phyloP scores from a whole-genome alignment of 139 green algal species.

The Chlamydomonas sphaeroides region DNA sequence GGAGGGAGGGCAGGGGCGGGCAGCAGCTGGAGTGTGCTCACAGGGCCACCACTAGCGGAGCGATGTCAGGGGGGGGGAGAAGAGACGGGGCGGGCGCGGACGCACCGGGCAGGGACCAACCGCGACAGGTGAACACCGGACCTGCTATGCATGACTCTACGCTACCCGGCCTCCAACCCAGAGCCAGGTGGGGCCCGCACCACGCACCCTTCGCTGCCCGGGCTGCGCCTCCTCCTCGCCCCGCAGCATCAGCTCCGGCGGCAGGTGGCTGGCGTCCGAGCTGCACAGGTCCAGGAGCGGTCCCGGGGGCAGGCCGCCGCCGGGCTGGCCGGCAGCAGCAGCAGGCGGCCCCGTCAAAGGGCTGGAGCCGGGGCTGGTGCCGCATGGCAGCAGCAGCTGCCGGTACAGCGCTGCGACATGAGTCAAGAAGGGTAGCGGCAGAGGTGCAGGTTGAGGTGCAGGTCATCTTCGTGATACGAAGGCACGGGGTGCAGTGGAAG shows the following conservation, averaged over 20 bases:
- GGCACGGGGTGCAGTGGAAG: background rate
- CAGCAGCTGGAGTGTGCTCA: too few species aligned
- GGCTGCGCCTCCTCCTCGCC: background rate
- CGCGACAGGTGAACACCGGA: too few species aligned
- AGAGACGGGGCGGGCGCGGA: too few species aligned
- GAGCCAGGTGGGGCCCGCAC: too few species aligned
- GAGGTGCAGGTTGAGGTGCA: background rate
- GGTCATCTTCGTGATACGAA: background rate
- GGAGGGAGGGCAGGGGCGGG: background rate
- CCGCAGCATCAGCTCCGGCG: background rate
- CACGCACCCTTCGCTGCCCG: background rate
- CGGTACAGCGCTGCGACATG: background rate
- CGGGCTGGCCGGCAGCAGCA: too few species aligned
- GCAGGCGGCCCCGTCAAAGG: background rate
- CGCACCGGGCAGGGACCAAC: background rate
- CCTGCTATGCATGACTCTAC: too few species aligned
- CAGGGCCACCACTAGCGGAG: too few species aligned
- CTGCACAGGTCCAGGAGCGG: conserved; percentile 38
- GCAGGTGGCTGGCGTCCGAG: conserved; percentile 12
- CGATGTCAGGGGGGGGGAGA: too few species aligned
- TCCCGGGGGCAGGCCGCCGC: too few species aligned
- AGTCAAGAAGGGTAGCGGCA: background rate
- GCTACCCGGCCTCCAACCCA: too few species aligned
- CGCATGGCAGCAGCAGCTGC: background rate
- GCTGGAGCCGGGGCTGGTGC: too few species aligned